phyloP scores from a whole-genome alignment of 2,329 filamentous ascomycete species.

The Botryotinia calthae region DNA sequence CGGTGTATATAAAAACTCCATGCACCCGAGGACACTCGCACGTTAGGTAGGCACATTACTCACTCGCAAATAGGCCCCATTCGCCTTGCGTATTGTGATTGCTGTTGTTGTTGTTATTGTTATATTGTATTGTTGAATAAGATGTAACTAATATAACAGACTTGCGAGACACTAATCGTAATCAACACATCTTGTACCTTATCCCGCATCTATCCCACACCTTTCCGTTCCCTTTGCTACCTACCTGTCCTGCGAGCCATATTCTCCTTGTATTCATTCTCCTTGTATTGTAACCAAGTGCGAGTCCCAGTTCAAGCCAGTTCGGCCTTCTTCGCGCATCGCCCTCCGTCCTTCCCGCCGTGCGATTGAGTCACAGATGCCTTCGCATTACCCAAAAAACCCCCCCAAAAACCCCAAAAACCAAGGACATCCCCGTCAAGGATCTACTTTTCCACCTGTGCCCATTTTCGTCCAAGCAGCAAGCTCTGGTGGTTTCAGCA shows the following conservation, averaged over 20 bases:
- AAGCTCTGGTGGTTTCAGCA: conserved; percentile 10
- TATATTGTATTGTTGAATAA: not conserved
- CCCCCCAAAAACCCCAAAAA: not conserved
- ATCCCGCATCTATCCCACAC: not conserved
- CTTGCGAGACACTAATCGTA: too few species aligned
- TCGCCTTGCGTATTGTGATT: not conserved
- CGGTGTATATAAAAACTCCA: not conserved
- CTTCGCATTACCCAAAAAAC: not conserved
- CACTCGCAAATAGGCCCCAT: not conserved
- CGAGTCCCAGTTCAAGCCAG: not conserved
- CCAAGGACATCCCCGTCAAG: not conserved
- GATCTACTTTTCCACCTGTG: not conserved
- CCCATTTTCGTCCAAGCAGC: not conserved
- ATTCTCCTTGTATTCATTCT: not conserved
- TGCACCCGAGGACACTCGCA: not conserved
- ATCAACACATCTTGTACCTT: not conserved
- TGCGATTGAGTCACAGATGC: not conserved
- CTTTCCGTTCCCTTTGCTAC: conserved; percentile 9
- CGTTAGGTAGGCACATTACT: not conserved
- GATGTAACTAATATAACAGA: too few species aligned
- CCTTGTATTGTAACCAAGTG: not conserved
- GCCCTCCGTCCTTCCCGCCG: not conserved
- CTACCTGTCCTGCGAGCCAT: not conserved
- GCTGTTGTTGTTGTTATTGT: too few species aligned
- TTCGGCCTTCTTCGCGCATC: too few species aligned